A percentile compares a stretch with the other conserved stretches of the same genome.
Evolutionary conservation across 345 rosid genomes (phyloP).

Genomic region (Rubroshorea leprosula): DNA sequence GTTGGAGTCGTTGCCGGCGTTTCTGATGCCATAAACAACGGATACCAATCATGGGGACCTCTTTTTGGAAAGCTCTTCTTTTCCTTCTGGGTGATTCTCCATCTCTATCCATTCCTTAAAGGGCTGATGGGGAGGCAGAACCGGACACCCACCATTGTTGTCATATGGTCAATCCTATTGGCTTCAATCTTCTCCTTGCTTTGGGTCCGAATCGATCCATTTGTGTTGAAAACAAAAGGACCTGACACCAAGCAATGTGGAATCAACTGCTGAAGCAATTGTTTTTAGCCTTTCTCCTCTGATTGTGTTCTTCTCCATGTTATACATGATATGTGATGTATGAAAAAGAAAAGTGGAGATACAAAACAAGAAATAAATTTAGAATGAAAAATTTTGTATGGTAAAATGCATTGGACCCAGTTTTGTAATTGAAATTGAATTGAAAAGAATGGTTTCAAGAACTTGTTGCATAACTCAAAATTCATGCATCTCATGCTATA

Average conservation of each 20-base stretch:
- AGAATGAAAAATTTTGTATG: conserved; percentile 27
- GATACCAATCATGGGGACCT: conserved; percentile 90
- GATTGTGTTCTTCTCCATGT: conserved; percentile 18
- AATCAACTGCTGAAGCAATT: conserved; percentile 61
- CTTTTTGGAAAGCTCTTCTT: conserved; percentile 94
- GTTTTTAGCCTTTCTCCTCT: conserved; percentile 10
- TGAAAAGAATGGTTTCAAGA: conserved; percentile 14
- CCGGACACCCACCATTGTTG: conserved; percentile 93
- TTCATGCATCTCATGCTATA: too few relatives aligned
- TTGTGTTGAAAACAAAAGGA: conserved; percentile 88
- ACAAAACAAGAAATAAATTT: conserved; percentile 26
- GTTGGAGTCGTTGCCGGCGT: conserved; percentile 94
- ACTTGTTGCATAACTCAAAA: not conserved
- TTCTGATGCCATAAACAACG: conserved; percentile 91
- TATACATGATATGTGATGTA: conserved; percentile 18
- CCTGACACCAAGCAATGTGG: conserved; percentile 80
- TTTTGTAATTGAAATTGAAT: conserved; percentile 29
- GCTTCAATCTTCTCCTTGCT: conserved; percentile 96
- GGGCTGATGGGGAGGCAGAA: conserved; percentile 97
- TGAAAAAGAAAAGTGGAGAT: conserved; percentile 25
- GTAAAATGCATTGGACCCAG: conserved; percentile 20
- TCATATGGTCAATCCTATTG: conserved; percentile 89
- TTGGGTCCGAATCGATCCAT: conserved; percentile 92
- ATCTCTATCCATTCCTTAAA: conserved; percentile 97
- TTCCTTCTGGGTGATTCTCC: conserved; percentile 90